phyloP scores from a whole-genome alignment of 1,284 basidiomycete species.

The Ceratobasidium sp. region DNA sequence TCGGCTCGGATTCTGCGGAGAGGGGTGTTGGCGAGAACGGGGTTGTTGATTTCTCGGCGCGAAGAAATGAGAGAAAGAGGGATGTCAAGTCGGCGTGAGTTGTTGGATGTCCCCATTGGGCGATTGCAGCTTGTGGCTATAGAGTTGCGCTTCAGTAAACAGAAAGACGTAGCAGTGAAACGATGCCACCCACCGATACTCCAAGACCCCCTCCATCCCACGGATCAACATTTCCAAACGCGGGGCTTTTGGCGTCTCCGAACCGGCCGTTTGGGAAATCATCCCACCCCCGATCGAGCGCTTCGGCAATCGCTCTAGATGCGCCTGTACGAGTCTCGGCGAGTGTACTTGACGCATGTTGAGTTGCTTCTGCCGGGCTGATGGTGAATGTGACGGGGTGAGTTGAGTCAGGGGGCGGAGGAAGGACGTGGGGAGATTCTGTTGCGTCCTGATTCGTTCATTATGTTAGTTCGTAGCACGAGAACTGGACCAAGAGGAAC shows the following conservation, averaged over 20 bases:
- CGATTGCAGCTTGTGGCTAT: constrained; percentile 75
- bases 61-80: constrained; percentile 89
- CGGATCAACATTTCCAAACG: constrained; percentile 96
- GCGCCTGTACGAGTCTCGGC: constrained; percentile 19
- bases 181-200: constrained; percentile 58
- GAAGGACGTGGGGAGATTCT: constrained; percentile 75
- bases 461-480: too few relatives aligned
- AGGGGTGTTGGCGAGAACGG: constrained; percentile 97
- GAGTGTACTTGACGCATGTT: constrained; percentile 42
- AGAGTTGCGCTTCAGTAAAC: constrained; percentile 53
- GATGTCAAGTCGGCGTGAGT: constrained; percentile 74
- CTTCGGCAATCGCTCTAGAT: constrained; percentile 74
- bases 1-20: constrained; percentile 87
- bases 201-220: constrained; percentile 63
- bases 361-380: constrained; percentile 45
- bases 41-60: constrained; percentile 77
- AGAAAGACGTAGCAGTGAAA: constrained; percentile 56
- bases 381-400: constrained; percentile 41
- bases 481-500: constrained; percentile 49
- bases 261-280: constrained; percentile 99
- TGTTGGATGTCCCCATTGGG: constrained; percentile 89
- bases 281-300: constrained; percentile 97
- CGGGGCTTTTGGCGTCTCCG: constrained; percentile 95
- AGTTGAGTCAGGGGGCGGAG: constrained; percentile 29
- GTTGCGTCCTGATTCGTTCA: constrained; percentile 70